Evolutionary conservation across 1,284 basidiomycete genomes (phyloP).

Genomic region (Ceratobasidium sp.): DNA sequence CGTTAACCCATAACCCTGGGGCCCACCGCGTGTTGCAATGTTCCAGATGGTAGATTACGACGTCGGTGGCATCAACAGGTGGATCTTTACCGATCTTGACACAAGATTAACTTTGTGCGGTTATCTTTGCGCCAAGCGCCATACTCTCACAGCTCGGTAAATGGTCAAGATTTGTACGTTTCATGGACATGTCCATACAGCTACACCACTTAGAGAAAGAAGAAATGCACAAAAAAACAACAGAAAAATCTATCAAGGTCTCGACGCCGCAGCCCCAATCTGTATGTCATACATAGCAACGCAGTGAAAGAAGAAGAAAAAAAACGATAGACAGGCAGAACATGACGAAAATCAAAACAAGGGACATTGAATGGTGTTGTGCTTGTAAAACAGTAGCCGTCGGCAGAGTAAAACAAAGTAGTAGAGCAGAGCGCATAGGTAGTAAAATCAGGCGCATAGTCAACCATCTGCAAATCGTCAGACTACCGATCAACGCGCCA

Average conservation of each 20-base stretch:
- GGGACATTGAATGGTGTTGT: not conserved
- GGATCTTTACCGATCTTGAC: not conserved
- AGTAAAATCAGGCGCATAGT: not conserved
- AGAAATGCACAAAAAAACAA: slow-evolving; percentile 6
- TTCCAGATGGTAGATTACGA: not conserved
- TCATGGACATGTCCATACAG: slow-evolving; percentile 29
- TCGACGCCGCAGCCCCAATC: slow-evolving; percentile 2
- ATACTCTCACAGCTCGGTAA: not conserved
- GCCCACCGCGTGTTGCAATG: not conserved
- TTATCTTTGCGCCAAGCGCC: not conserved
- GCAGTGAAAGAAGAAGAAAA: not conserved
- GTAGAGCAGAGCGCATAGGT: not conserved
- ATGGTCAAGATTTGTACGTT: slow-evolving; percentile 22
- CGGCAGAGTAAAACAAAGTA: slow-evolving; percentile 11
- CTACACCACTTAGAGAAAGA: slow-evolving; percentile 24
- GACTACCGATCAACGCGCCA: not conserved
- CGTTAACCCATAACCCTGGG: slow-evolving; percentile 1
- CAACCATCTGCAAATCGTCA: not conserved
- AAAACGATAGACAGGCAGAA: not conserved
- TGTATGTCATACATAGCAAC: slow-evolving; percentile 33
- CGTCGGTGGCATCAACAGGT: not conserved
- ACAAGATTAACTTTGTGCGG: not conserved
- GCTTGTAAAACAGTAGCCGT: slow-evolving; percentile 7
- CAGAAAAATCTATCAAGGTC: slow-evolving; percentile 28
- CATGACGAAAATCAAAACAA: not conserved